A percentile compares a stretch with the other conserved stretches of the same genome.
phyloP scores from a whole-genome alignment of 2,329 filamentous ascomycete species.

The Sporothrix brunneoviolacea region DNA sequence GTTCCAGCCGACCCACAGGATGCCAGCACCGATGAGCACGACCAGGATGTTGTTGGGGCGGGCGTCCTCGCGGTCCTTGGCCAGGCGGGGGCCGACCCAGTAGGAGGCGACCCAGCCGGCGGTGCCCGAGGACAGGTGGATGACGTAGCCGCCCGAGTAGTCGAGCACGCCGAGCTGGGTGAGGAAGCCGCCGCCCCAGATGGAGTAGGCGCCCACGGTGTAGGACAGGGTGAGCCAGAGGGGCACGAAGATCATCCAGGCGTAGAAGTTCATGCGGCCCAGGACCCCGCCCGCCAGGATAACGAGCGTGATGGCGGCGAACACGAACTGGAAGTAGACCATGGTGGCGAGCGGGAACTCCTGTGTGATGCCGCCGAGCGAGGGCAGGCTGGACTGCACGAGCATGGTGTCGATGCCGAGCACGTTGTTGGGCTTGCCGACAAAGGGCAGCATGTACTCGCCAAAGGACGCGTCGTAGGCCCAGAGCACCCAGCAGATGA shows the following conservation, averaged over 20 bases:
- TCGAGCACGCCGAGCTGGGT: constrained; percentile 41
- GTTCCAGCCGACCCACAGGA: constrained; percentile 48
- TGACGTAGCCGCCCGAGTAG: constrained; percentile 47
- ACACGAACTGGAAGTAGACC: constrained; percentile 49
- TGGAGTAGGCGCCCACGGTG: constrained; percentile 20
- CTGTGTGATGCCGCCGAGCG: constrained; percentile 31
- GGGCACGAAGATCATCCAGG: constrained; percentile 47
- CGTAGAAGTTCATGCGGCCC: constrained; percentile 42
- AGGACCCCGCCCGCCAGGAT: constrained; percentile 41
- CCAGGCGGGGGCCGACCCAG: constrained; percentile 41
- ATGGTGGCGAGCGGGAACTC: constrained; percentile 41
- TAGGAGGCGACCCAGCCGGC: constrained; percentile 41
- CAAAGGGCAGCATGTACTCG: constrained; percentile 43
- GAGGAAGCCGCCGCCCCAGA: constrained; percentile 23
- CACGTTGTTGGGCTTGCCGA: constrained; percentile 39
- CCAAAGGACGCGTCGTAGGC: constrained; percentile 44
- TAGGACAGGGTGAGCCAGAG: constrained; percentile 38
- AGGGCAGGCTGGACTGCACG: constrained; percentile 34
- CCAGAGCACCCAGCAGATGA: constrained; percentile 44
- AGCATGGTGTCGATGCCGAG: constrained; percentile 38
- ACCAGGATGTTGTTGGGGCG: constrained; percentile 41
- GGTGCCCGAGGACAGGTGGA: constrained; percentile 45
- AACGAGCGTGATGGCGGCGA: constrained; percentile 43
- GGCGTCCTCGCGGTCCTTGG: constrained; percentile 36
- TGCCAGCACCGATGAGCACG: constrained; percentile 40